Evolutionary conservation across 2,329 filamentous ascomycete species (phyloP).

Genomic region (Sporothrix schenckii): DNA sequence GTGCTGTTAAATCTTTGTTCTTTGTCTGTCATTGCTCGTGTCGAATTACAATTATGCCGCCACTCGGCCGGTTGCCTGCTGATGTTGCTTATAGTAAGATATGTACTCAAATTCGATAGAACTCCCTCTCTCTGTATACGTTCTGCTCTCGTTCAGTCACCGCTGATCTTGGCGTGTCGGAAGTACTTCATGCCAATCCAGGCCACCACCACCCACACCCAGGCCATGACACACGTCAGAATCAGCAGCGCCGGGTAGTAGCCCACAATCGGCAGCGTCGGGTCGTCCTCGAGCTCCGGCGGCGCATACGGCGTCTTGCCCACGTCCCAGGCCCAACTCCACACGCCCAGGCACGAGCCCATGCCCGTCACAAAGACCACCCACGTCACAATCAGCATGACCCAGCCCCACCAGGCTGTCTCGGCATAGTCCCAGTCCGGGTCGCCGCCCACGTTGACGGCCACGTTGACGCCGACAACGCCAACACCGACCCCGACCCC

Average conservation of each 20-base stretch:
- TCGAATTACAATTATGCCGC: slow-evolving; percentile 6
- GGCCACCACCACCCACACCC: slow-evolving; percentile 96
- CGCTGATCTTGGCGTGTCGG: slow-evolving; percentile 86
- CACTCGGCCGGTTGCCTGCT: not conserved
- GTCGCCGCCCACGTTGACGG: slow-evolving; percentile 41
- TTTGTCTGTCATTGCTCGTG: slow-evolving; percentile 10
- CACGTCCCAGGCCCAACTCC: slow-evolving; percentile 99
- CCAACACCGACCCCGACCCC: slow-evolving; percentile 33
- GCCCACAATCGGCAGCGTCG: slow-evolving; percentile 89
- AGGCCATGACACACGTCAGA: slow-evolving; percentile 91
- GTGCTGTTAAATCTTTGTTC: not conserved
- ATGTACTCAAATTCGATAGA: not conserved
- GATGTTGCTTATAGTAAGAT: not conserved
- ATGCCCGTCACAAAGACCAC: slow-evolving; percentile 94
- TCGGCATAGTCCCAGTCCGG: slow-evolving; percentile 85
- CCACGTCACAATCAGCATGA: slow-evolving; percentile 89
- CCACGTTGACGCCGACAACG: slow-evolving; percentile 46
- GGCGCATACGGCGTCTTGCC: slow-evolving; percentile 94
- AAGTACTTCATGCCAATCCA: slow-evolving; percentile 99
- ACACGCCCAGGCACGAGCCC: slow-evolving; percentile 91
- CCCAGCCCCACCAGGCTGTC: slow-evolving; percentile 98
- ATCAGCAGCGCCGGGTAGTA: slow-evolving; percentile 97
- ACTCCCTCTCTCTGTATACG: not conserved
- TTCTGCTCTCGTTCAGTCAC: slow-evolving; percentile 51
- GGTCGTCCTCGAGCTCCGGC: slow-evolving; percentile 92